Percentiles rank a stretch among this genome's conserved stretches.
phyloP scores from a whole-genome alignment of 345 rosid species.

The Rhizophora mangle region DNA sequence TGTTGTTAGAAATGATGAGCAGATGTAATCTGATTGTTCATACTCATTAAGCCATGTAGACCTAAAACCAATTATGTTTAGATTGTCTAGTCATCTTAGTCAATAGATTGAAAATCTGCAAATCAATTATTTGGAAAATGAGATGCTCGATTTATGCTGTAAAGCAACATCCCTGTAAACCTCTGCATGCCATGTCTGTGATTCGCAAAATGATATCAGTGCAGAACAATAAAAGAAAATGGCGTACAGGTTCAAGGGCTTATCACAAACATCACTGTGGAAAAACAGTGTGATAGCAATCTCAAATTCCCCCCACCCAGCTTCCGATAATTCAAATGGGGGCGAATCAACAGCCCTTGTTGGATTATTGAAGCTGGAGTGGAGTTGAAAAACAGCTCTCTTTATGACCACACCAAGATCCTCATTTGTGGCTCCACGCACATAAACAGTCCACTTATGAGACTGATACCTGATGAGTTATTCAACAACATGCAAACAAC shows the following conservation, averaged over 20 bases:
- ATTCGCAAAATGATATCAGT: slow-evolving; percentile 6
- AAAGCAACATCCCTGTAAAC: background rate
- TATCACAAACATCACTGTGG: slow-evolving; percentile 33
- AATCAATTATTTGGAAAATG: background rate
- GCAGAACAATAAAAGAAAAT: background rate
- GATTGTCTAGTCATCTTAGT: background rate
- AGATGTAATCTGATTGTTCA: too few species aligned
- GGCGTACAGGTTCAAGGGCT: slow-evolving; percentile 31
- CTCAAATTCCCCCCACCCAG: slow-evolving; percentile 41
- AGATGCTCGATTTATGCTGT: background rate
- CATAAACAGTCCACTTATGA: slow-evolving; percentile 33
- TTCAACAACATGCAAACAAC: slow-evolving; percentile 6
- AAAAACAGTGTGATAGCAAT: slow-evolving; percentile 32
- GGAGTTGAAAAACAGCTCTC: slow-evolving; percentile 34
- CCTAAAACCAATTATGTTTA: too few species aligned
- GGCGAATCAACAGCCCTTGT: slow-evolving; percentile 31
- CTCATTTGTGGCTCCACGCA: slow-evolving; percentile 35
- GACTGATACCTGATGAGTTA: slow-evolving; percentile 29
- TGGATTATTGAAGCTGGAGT: slow-evolving; percentile 34
- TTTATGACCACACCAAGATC: slow-evolving; percentile 30
- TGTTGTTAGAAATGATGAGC: too few species aligned
- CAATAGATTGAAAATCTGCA: background rate
- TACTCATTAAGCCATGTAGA: too few species aligned
- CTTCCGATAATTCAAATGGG: slow-evolving; percentile 33
- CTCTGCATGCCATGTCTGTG: background rate